A percentile compares a stretch with the other conserved stretches of the same genome.
Evolutionary conservation across 140 eudicot genomes (phyloP).

Genomic region (Cichorium intybus): DNA sequence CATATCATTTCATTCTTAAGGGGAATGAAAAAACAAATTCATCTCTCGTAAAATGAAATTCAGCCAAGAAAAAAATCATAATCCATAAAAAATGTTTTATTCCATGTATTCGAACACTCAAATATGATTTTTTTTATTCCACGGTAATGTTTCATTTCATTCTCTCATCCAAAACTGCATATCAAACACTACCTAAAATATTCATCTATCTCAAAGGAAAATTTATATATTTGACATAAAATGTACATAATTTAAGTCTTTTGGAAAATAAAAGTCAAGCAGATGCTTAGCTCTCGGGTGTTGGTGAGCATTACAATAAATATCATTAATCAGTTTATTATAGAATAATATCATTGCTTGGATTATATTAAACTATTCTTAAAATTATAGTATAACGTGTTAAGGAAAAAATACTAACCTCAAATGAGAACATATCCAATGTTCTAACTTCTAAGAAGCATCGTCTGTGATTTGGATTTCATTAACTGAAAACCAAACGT

Average conservation of each 20-base stretch:
- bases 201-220: neutral
- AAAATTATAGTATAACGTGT: neutral
- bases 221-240: neutral
- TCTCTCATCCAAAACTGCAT: too few species aligned
- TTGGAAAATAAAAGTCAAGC: neutral
- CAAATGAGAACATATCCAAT: neutral
- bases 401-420: neutral
- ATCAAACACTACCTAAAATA: too few species aligned
- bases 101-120: too few species aligned
- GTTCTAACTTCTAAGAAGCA: slow-evolving; percentile 27
- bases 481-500: slow-evolving; percentile 17
- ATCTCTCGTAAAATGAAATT: too few species aligned
- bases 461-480: slow-evolving; percentile 19
- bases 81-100: too few species aligned
- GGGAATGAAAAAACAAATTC: too few species aligned
- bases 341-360: neutral
- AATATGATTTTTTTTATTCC: too few species aligned
- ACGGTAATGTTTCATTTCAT: too few species aligned
- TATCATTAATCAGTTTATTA: too few species aligned
- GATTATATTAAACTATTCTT: neutral
- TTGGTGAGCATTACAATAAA: neutral
- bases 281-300: neutral
- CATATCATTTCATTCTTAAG: too few species aligned
- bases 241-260: neutral
- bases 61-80: too few species aligned